Percentiles rank a stretch among this genome's conserved stretches.
Evolutionary conservation across 2,329 filamentous ascomycete species (phyloP).

Genomic region (Monosporascus sp.): DNA sequence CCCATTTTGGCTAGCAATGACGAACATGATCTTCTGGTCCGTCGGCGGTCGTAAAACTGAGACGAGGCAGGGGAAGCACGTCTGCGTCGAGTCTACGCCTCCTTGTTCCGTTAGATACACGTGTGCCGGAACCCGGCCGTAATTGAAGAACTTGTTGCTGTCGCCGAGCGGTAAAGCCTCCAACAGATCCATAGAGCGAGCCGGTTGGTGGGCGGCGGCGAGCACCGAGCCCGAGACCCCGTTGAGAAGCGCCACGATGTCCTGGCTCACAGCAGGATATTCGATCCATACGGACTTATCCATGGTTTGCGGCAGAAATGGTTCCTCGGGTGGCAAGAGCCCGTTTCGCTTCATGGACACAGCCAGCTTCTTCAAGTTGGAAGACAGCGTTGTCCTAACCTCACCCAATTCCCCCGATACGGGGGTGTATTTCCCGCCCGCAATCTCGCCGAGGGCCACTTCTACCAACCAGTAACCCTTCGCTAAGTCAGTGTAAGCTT

Average conservation of each 20-base stretch:
- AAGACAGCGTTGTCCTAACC: conserved; percentile 50
- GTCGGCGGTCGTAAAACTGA: conserved; percentile 67
- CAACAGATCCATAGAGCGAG: conserved; percentile 47
- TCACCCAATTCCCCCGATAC: conserved; percentile 44
- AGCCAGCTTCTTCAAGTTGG: conserved; percentile 66
- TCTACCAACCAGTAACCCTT: conserved; percentile 80
- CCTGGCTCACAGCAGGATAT: conserved; percentile 68
- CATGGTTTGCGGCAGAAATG: conserved; percentile 68
- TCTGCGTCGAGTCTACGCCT: conserved; percentile 61
- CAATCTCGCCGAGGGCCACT: conserved; percentile 45
- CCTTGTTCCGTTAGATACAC: conserved; percentile 64
- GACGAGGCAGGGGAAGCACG: conserved; percentile 67
- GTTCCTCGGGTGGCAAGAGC: conserved; percentile 65
- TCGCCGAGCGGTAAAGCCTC: conserved; percentile 75
- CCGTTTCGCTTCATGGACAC: conserved; percentile 81
- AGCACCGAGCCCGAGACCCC: conserved; percentile 50
- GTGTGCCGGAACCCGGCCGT: conserved; percentile 70
- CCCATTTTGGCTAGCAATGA: conserved; percentile 75
- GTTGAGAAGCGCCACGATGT: conserved; percentile 65
- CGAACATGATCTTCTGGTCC: conserved; percentile 64
- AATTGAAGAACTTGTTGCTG: conserved; percentile 67
- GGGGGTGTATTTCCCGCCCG: conserved; percentile 35
- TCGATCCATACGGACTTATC: conserved; percentile 78
- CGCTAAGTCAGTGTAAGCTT: conserved; percentile 79
- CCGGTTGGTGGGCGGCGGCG: conserved; percentile 40